A percentile compares a stretch with the other conserved stretches of the same genome.
phyloP scores from a whole-genome alignment of 495 filamentous ascomycete species.

The Choiromyces venosus region DNA sequence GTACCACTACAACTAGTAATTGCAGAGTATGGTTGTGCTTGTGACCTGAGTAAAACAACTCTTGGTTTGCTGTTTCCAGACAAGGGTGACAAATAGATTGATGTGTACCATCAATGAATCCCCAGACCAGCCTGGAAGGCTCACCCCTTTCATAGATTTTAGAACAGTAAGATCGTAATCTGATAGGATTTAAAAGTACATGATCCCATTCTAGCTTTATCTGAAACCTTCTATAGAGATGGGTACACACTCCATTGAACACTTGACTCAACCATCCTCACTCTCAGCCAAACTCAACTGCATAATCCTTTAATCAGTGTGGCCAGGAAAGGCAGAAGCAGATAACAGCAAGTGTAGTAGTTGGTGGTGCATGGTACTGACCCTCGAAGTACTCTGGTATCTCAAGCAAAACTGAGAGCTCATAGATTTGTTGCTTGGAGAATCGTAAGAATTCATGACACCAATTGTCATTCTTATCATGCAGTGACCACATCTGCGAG shows the following conservation, averaged over 20 bases:
- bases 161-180: not conserved
- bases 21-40: not conserved
- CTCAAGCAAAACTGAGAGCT: not conserved
- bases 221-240: not conserved
- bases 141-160: not conserved
- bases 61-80: not conserved
- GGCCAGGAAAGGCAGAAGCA: not conserved
- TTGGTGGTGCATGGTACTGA: not conserved
- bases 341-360: not conserved
- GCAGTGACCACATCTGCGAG: not conserved
- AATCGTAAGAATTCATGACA: not conserved
- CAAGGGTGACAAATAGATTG: not conserved
- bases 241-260: not conserved
- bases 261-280: not conserved
- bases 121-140: not conserved
- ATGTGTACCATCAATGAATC: not conserved
- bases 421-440: not conserved
- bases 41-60: not conserved
- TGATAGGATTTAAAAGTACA: not conserved
- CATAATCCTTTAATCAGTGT: not conserved
- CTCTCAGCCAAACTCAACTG: not conserved
- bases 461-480: not conserved
- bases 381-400: not conserved
- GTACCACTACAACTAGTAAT: not conserved
- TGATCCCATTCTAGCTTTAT: not conserved